phyloP scores from a whole-genome alignment of 768 basidiomycete genomes.

The Phaffia tasmanica region DNA sequence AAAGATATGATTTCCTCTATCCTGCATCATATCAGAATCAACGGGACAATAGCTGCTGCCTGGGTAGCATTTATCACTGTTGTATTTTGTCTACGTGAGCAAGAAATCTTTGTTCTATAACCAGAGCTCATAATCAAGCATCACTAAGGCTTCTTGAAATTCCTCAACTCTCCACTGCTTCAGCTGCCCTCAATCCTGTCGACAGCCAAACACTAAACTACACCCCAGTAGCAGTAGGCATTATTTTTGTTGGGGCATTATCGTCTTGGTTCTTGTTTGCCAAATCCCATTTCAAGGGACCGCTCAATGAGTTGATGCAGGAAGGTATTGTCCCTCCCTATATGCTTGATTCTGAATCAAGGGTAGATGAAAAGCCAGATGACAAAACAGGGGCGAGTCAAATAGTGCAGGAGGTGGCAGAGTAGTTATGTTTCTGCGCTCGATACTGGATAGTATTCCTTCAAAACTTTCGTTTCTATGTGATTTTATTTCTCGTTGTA shows the following conservation, averaged over 20 bases:
- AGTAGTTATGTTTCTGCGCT: too few relatives aligned
- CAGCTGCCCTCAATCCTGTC: slow-evolving; percentile 32
- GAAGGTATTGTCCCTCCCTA: neutral
- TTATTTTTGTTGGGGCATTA: slow-evolving; percentile 55
- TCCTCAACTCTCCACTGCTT: neutral
- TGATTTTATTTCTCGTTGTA: too few relatives aligned
- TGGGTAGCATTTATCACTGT: slow-evolving; percentile 68
- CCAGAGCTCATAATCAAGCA: neutral
- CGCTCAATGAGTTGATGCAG: slow-evolving; percentile 30
- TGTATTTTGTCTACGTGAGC: slow-evolving; percentile 58
- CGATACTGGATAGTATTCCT: too few relatives aligned
- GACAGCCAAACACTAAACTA: slow-evolving; percentile 60
- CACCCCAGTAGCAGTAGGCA: slow-evolving; percentile 61
- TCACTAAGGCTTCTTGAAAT: too few relatives aligned
- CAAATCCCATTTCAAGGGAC: slow-evolving; percentile 61
- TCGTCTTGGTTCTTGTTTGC: slow-evolving; percentile 62
- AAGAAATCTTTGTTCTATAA: neutral
- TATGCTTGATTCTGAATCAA: too few relatives aligned
- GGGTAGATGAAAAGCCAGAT: too few relatives aligned
- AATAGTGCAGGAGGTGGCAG: too few relatives aligned
- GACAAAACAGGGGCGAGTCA: too few relatives aligned
- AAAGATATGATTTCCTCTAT: too few relatives aligned
- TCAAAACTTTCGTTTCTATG: too few relatives aligned
- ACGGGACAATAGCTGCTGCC: slow-evolving; percentile 41
- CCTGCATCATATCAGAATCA: slow-evolving; percentile 32